phyloP scores from a whole-genome alignment of 352 stramenopile species.

The Thalassiosira mediterranea region DNA sequence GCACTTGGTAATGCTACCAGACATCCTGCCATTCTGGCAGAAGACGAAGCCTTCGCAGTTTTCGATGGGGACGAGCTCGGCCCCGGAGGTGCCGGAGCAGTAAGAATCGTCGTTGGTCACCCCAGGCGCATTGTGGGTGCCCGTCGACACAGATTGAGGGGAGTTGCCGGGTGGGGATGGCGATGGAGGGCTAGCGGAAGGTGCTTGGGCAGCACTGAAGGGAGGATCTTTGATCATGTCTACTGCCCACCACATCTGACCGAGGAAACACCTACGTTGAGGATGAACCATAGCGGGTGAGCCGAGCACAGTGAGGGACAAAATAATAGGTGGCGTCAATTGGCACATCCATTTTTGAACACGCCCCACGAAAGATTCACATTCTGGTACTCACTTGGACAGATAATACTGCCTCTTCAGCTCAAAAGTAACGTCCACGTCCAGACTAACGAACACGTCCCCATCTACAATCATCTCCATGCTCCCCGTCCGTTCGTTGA shows the following conservation, averaged over 20 bases:
- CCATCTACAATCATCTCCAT: slow-evolving; percentile 52
- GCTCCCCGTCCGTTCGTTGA: slow-evolving; percentile 39
- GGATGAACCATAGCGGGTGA: background rate
- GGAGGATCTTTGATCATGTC: slow-evolving; percentile 55
- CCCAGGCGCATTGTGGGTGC: slow-evolving; percentile 24
- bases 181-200: background rate
- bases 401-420: slow-evolving; percentile 46
- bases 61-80: slow-evolving; percentile 28
- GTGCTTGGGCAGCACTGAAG: slow-evolving; percentile 17
- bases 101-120: slow-evolving; percentile 37
- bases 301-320: background rate
- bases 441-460: slow-evolving; percentile 43
- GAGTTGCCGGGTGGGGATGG: no score
- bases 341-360: background rate
- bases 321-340: background rate
- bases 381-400: slow-evolving; percentile 49
- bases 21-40: slow-evolving; percentile 39
- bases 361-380: background rate
- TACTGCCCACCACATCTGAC: slow-evolving; percentile 59
- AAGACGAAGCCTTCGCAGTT: slow-evolving; percentile 50
- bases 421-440: slow-evolving; percentile 37
- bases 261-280: slow-evolving; percentile 44
- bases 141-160: background rate
- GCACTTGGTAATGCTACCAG: slow-evolving; percentile 31
- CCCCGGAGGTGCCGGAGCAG: slow-evolving; percentile 22